Evolutionary conservation across 1,139 yeast species (phyloP).

Genomic region (Arxiozyma bovina): DNA sequence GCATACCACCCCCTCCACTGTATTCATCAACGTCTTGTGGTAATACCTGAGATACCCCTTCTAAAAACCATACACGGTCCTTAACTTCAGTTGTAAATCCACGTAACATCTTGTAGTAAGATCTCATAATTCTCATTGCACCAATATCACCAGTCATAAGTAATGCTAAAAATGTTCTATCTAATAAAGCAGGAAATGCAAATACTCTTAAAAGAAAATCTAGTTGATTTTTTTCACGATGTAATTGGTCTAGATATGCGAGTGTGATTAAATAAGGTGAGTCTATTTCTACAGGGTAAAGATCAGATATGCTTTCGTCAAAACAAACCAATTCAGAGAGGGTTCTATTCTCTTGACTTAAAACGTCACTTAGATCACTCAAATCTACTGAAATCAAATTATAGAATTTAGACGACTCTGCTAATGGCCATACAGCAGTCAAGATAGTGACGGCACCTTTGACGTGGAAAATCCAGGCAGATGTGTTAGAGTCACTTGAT

Average conservation of each 20-base stretch:
- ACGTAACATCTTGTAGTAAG: conserved; percentile 73
- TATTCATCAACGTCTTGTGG: conserved; percentile 81
- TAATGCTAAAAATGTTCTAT: conserved; percentile 63
- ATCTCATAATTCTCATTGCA: conserved; percentile 84
- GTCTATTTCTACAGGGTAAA: conserved; percentile 74
- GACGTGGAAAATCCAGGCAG: conserved; percentile 95
- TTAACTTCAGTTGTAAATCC: conserved; percentile 80
- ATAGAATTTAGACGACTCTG: conserved; percentile 66
- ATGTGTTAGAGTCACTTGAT: conserved; percentile 37
- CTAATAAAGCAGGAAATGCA: conserved; percentile 88
- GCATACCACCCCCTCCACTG: conserved; percentile 84
- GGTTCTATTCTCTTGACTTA: conserved; percentile 37
- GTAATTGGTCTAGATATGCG: conserved; percentile 78
- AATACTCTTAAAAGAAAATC: conserved; percentile 82
- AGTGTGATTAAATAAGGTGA: conserved; percentile 82
- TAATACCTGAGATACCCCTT: conserved; percentile 79
- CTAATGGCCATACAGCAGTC: conserved; percentile 93
- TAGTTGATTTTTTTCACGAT: conserved; percentile 70
- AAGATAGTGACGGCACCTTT: conserved; percentile 94
- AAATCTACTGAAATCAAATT: conserved; percentile 69
- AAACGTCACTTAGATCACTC: conserved; percentile 71
- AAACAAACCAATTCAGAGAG: conserved; percentile 67
- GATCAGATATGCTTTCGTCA: conserved; percentile 73
- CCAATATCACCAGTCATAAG: conserved; percentile 80
- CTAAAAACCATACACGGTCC: conserved; percentile 87